Evolutionary conservation across 805 yeast genomes (phyloP).

Genomic region (Metschnikowia reukaufii): DNA sequence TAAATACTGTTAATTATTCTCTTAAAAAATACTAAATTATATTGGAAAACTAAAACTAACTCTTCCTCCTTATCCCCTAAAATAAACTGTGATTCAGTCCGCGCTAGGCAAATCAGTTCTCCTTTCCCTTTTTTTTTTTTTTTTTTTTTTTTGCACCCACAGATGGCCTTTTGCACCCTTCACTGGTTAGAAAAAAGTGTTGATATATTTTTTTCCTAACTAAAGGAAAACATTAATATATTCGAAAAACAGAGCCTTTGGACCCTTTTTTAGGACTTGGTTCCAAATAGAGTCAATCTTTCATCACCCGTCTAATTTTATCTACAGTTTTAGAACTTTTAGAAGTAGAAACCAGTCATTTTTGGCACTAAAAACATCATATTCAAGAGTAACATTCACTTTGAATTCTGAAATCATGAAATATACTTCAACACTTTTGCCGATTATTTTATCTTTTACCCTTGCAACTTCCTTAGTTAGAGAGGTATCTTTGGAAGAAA

Average conservation of each 20-base stretch:
- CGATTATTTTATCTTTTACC: not conserved
- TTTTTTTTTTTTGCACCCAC: not conserved
- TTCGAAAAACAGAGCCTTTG: not conserved
- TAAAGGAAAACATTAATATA: not conserved
- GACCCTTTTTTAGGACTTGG: not conserved
- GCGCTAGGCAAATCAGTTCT: not conserved
- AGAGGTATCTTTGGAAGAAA: conserved; percentile 1
- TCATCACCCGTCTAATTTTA: not conserved
- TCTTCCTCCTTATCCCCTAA: too few species aligned
- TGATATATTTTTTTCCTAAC: not conserved
- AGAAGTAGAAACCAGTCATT: too few species aligned
- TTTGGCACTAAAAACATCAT: too few species aligned
- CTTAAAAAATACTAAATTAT: too few species aligned
- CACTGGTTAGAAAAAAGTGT: too few species aligned
- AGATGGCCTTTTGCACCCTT: not conserved
- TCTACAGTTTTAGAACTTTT: not conserved
- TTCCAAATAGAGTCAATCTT: not conserved
- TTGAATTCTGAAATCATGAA: too few species aligned
- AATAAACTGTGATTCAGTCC: too few species aligned
- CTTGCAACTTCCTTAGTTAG: conserved; percentile 1
- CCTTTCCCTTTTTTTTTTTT: too few species aligned
- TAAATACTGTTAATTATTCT: too few species aligned
- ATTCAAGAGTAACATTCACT: too few species aligned
- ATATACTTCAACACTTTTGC: not conserved
- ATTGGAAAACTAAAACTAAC: too few species aligned